Evolutionary conservation across 306 rosid genomes (phyloP), one percentile per base, ranked within the genome.

Genomic region (Cotoneaster glaucophyllus): DNA sequence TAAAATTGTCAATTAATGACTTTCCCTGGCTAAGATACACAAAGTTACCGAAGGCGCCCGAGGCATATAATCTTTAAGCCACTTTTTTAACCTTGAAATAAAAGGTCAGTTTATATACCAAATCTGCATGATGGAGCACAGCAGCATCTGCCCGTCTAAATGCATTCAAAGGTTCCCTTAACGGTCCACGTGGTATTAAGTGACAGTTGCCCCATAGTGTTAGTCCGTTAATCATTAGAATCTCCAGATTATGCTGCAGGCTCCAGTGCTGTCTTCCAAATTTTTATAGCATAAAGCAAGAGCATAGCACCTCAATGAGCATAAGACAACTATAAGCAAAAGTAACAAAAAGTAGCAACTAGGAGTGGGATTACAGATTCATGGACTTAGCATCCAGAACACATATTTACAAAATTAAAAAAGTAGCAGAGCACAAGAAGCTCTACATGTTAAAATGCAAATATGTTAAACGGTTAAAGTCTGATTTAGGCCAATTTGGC

Each of bases 201-300:
- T 77, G 89, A 68, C 77, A 70, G 82, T 89, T 88, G 21, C 97
- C 97, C 96, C 93, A 92, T 32, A 86, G 86, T 77, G 85, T 86
- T 75, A 92, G 79, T 80, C 96, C 98, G 12, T 92, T 95, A 67
- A 94, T 81, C 98, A 95, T 90, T 73, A 90, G 91, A 75, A 95
- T 85, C 79, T 92, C 96, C 76, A 94, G 78, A 81, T 95, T 93
- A 71, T 87, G 89, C 84, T 89, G 86, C 86, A 94, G 83, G 79
- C 92, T 87, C 98, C 93, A 90, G 67, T 94, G 97, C 97, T 94
- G 54, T 82, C 85, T 85, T 90, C 78, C 86, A 86, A 21, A 57
- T 71, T 77, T 48, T 19, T 54, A 76, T 34, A 32, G 43, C 68
- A 79, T 7, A 32, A 79, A 79, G 76, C 71, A 80, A 76, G 74